Percentiles rank a stretch among this genome's conserved stretches.
Evolutionary conservation across 805 yeast species (phyloP).

Genomic region (Metschnikowia reukaufii): DNA sequence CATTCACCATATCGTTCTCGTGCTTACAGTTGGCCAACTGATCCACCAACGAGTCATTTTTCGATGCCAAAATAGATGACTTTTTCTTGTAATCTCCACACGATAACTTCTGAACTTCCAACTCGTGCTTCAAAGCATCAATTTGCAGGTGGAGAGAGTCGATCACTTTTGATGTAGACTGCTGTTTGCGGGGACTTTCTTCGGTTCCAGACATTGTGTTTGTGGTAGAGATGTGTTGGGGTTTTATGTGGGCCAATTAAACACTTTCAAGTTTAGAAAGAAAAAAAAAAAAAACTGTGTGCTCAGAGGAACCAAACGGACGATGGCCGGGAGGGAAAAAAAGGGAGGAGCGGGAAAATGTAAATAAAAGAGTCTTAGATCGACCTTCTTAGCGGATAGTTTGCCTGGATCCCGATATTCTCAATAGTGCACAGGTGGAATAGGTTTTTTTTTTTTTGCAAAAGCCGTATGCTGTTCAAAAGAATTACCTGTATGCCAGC

Average conservation of each 20-base stretch:
- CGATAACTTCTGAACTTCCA: slow-evolving; percentile 38
- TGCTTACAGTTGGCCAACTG: slow-evolving; percentile 71
- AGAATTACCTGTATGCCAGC: slow-evolving; percentile 10
- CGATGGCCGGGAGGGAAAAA: no score
- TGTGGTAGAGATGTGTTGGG: neutral
- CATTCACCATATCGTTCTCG: slow-evolving; percentile 72
- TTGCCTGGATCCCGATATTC: slow-evolving; percentile 2
- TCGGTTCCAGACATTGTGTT: slow-evolving; percentile 13
- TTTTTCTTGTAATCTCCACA: slow-evolving; percentile 54
- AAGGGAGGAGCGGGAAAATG: neutral
- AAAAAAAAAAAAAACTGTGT: neutral
- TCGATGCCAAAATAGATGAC: slow-evolving; percentile 44
- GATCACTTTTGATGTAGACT: slow-evolving; percentile 40
- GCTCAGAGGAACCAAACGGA: neutral
- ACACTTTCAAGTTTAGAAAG: neutral
- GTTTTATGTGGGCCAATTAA: neutral
- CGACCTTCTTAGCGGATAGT: slow-evolving; percentile 6
- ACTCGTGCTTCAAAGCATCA: slow-evolving; percentile 45
- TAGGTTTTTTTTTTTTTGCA: neutral
- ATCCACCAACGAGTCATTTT: slow-evolving; percentile 57
- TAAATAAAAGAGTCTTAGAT: slow-evolving; percentile 9
- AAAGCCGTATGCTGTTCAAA: slow-evolving; percentile 7
- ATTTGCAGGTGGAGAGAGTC: slow-evolving; percentile 53
- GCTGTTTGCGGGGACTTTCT: slow-evolving; percentile 24
- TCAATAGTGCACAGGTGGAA: neutral